Base-by-base conservation (phyloP, 345 rosid genomes). In the Melaleuca alternifolia region DNA sequence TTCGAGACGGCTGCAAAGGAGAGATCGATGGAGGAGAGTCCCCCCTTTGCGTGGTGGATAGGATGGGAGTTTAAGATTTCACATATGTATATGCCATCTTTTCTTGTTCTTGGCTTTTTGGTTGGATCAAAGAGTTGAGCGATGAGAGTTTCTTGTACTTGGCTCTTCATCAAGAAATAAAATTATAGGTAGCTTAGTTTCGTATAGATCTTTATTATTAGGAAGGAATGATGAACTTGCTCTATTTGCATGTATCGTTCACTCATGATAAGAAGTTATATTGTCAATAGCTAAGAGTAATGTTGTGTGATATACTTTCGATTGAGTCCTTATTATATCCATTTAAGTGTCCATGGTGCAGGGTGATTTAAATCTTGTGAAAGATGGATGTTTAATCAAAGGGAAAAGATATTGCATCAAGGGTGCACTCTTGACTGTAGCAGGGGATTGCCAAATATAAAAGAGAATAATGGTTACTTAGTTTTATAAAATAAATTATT, bases 41-140 rank as follows among this genome's bases (percentile, higher is more conserved):
- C 46, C 99, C 97, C 5, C 88, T 92, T 7, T 89, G 93, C n/a
- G 92, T 92, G 88, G 96, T 94, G 81, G 94, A 95, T 62, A 93
- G 93, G 86, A 84, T 94, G 82, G 93, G 3, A 92, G 65, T 54
- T 30, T 37, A 95, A 89, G 95, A 89, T 93, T 86, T 94, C 93
- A 94, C 3, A 46, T 10, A 0, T 13, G 2, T 6, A n/a, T 12
- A 13, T n/a, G 2, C 9, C 30, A 6, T 59, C 0, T 15, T 59
- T 59, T 59, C 33, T 26, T 12, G 71, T 59, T 59, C 71, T 59
- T 59, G 33, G 18, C 33, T 59, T 59, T 59, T n/a, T 59, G 3
- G 37, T 59, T 59, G 71, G 71, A 59, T 59, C 71, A n/a, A 59
- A 26, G 3, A 59, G 71, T 59, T 0, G 18, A 2, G 4, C 11